Evolutionary conservation across 176 grass and related monocot genomes (phyloP), one percentile per base, ranked within the genome.

Genomic region (Typha latifolia): DNA sequence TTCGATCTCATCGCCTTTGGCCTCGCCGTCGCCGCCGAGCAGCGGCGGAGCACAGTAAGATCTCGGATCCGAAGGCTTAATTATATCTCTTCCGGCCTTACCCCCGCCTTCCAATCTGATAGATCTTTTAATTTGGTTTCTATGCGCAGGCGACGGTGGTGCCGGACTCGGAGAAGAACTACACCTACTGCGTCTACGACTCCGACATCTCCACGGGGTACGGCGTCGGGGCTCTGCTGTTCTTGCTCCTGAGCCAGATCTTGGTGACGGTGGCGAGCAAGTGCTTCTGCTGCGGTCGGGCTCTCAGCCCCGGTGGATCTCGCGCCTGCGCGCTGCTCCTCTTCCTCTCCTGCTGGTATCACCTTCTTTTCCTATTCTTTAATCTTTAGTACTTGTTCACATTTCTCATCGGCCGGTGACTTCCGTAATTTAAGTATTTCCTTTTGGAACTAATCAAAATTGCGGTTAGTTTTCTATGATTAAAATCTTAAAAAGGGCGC

Each of bases 241-340:
- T 96, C 53, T 76, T 96, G 66, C 66, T 91, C 1, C 62, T 68
- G 12, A 67, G 68, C 12, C 92, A 96, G 82, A 69, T 61, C 20
- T 53, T 86, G 11, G 71, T 81, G 34, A 89, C 89, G 92, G 48
- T 21, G 14, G 70, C 24, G 37, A 89, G 12, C 26, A 76, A 66
- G 9, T 96, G 88, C 83, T 96, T 91, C 92, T 96, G 92, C 87
- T 96, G 88, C 79, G 92, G 92, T 65, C 77, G 74, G 16, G 32
- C 82, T 0, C 73, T 88, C 67, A 64, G 70, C 19, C 87, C 91
- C 3, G 74, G 91, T 0, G 78, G 83, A 1, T 68, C 85, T 23
- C 80, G 92, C 47, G 74, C 76, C 3, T 87, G 34, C 69, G 82
- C 86, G 57, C 80, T 74, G 52, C 43, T 89, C 62, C 84, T 72